A percentile compares a stretch with the other conserved stretches of the same genome.
Conservation (phyloP, 2,329 filamentous ascomycete genomes). For the Blastomyces silverae region DNA sequence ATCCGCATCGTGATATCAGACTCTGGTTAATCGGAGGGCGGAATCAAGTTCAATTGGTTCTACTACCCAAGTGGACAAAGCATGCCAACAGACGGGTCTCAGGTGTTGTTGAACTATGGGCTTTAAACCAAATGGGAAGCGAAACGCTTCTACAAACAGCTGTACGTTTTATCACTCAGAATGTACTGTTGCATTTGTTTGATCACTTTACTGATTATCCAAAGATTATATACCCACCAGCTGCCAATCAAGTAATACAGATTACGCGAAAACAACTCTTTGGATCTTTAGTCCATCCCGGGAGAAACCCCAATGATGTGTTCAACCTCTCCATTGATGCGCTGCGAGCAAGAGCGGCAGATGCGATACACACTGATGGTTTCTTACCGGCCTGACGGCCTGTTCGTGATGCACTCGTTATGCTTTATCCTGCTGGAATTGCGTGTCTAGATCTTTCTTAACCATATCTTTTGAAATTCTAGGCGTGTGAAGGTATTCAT, state of each 20-base stretch:
- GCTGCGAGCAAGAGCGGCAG: conserved; percentile 5
- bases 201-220: conserved; percentile 5
- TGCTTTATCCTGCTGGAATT: no score
- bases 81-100: conserved; percentile 6
- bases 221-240: conserved; percentile 6
- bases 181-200: conserved; percentile 6
- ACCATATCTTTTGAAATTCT: background rate
- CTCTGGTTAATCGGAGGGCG: conserved; percentile 11
- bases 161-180: conserved; percentile 9
- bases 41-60: conserved; percentile 11
- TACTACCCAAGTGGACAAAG: conserved; percentile 7
- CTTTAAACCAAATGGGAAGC: conserved; percentile 8
- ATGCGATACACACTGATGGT: conserved; percentile 8
- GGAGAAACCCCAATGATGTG: conserved; percentile 6
- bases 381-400: conserved; percentile 5
- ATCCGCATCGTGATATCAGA: conserved; percentile 8
- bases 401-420: background rate
- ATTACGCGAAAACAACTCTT: conserved; percentile 12
- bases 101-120: conserved; percentile 10
- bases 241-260: conserved; percentile 10
- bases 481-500: conserved; percentile 14
- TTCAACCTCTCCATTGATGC: conserved; percentile 12
- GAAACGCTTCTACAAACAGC: conserved; percentile 11
- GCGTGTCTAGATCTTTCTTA: no score
- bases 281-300: background rate